Evolutionary conservation across 345 rosid genomes (phyloP).

Genomic region (Gynandropsis gynandra): DNA sequence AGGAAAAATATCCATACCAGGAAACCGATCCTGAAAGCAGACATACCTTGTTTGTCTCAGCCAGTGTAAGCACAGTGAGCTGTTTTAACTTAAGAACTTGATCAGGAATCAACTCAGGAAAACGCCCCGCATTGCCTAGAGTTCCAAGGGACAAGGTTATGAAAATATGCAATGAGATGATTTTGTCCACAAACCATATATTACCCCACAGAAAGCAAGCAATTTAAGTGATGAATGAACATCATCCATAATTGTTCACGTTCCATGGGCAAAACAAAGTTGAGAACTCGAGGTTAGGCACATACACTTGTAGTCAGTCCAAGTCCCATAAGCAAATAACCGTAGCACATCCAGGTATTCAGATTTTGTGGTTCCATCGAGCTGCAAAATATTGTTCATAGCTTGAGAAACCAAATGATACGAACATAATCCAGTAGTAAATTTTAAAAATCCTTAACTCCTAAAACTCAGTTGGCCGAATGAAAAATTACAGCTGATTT

Average conservation of each 20-base stretch:
- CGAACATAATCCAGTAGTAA: not conserved
- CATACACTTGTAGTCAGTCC: constrained; percentile 90
- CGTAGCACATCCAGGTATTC: constrained; percentile 50
- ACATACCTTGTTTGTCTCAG: constrained; percentile 72
- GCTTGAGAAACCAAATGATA: not conserved
- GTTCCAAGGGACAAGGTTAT: not conserved
- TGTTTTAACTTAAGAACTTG: constrained; percentile 87
- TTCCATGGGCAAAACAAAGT: not conserved
- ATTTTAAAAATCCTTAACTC: not conserved
- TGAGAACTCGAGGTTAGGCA: not conserved
- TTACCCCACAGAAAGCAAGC: not conserved
- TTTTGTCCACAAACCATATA: not conserved
- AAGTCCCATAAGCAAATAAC: constrained; percentile 87
- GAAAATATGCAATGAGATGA: not conserved
- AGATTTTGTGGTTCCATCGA: constrained; percentile 64
- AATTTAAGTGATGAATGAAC: not conserved
- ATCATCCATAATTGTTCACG: not conserved
- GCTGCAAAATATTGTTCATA: constrained; percentile 41
- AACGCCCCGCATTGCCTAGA: constrained; percentile 44
- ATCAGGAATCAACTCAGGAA: constrained; percentile 60
- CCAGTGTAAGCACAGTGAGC: constrained; percentile 84
- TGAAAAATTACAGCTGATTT: not conserved
- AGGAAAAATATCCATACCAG: too few relatives aligned
- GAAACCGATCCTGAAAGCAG: not conserved
- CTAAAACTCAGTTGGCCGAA: not conserved